A percentile compares a stretch with the other conserved stretches of the same genome.
Evolutionary conservation across 2,329 filamentous ascomycete genomes (phyloP).

Genomic region (Xylaria arbuscula): DNA sequence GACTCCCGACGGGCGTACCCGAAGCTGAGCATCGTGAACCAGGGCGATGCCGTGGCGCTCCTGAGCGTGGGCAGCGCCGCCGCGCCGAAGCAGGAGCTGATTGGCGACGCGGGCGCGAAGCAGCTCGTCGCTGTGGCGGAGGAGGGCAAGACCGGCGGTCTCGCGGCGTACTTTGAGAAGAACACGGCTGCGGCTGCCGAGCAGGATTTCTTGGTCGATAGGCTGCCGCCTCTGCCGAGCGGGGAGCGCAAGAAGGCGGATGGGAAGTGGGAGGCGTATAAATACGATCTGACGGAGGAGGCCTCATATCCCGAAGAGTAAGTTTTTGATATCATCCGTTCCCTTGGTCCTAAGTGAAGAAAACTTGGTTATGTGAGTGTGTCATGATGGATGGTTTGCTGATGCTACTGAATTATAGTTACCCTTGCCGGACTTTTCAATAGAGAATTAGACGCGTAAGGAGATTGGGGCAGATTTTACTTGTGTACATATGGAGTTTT

Average conservation of each 20-base stretch:
- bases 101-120: slow-evolving; percentile 77
- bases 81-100: slow-evolving; percentile 82
- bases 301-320: slow-evolving; percentile 77
- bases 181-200: slow-evolving; percentile 57
- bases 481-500: slow-evolving; percentile 48
- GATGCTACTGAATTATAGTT: slow-evolving; percentile 51
- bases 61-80: slow-evolving; percentile 85
- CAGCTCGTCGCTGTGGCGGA: slow-evolving; percentile 79
- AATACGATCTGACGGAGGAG: slow-evolving; percentile 72
- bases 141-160: slow-evolving; percentile 73
- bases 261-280: slow-evolving; percentile 72
- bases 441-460: slow-evolving; percentile 51
- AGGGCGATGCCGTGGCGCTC: slow-evolving; percentile 86
- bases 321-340: slow-evolving; percentile 52
- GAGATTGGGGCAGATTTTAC: slow-evolving; percentile 27
- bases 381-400: slow-evolving; percentile 14
- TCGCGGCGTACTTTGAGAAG: slow-evolving; percentile 79
- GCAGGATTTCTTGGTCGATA: slow-evolving; percentile 75
- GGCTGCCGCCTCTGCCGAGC: slow-evolving; percentile 87
- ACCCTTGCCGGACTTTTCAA: slow-evolving; percentile 72
- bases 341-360: background rate
- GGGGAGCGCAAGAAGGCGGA: slow-evolving; percentile 67
- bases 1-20: slow-evolving; percentile 87
- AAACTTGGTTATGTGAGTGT: background rate
- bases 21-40: slow-evolving; percentile 79